Base-by-base conservation (phyloP, 2,329 filamentous ascomycete genomes). In the Pyrenophora teres region DNA sequence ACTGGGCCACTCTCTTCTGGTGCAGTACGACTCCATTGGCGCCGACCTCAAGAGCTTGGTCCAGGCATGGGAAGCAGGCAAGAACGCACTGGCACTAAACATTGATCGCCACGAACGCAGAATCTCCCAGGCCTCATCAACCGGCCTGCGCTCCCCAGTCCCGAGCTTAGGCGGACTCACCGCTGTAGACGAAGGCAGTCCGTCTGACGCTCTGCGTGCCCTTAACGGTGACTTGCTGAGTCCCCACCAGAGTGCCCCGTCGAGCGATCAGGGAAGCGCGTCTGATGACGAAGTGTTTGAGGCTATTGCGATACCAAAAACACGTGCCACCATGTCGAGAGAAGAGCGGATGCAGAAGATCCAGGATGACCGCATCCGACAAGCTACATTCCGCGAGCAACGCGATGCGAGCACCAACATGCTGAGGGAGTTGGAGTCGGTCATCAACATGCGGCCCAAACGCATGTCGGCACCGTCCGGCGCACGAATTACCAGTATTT, bases 1-100 rank as follows among this genome's bases (percentile, higher is more conserved):
- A 60, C 82, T 96, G 13, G 90, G 89, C 0, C 83, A 87, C 0
- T 87, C 86, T 56, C 81, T 97, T 33, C 87, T 96, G 81, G 77
- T 86, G 18, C 94, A 97, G 67, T 99, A 97, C 73, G 94, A 99
- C 50, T 93, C 92, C 4, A 95, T 99, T 57, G 94, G 94, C 2
- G 81, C 87, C 21, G 94, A 99, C 67, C 81, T 99, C 38, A 88
- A 88, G 70, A 76, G 74, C 38, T 67, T 81, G 15, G 71, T 79
- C 45, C 76, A 78, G 59, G 78, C 78, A 2, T 81, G 78, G 78
- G 78, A 81, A 55, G 61, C 72, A 45, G 94, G 93, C 43, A 93
- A 89, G 72, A 83, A 87, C n/a, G 87, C 90, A 5, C 79, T 99
- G 45, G 86, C 90, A 40, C 84, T 86, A 47, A 92, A 89, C 60